Base-by-base conservation (phyloP, 495 filamentous ascomycete genomes). In the Staphylotrichum longicolle region DNA sequence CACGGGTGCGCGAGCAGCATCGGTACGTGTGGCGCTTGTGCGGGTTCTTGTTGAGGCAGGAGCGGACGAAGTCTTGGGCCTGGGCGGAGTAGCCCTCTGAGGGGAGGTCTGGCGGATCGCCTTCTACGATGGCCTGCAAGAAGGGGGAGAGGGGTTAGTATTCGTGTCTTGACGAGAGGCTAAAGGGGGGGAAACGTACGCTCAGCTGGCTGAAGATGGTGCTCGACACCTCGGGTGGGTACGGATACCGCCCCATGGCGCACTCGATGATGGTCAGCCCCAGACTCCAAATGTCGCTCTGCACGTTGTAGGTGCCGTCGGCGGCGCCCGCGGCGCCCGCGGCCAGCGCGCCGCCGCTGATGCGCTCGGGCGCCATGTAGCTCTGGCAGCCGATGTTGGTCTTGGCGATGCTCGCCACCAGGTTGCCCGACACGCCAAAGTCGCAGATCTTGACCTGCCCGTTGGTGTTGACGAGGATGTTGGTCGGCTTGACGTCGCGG, bases 301-400 rank as follows among this genome's bases (percentile, higher is more conserved):
- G 95, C 27, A 97, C 94, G 72, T 91, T 96, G 73, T 99, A 99
- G 2, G 93, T 97, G 35, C 94, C 93, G 51, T 84, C 84, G 33
- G 83, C 85, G 41, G 80, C 80, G 53, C 84, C 54, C 2, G 54
- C 40, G 30, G 41, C 83, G 4, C 90, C 85, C 27, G 88, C 82
- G 9, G 88, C 84, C 67, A 91, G 86, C 63, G 91, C 83, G 32
- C 91, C 89, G 32, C 90, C 90, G 35, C 90, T 88, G 61, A 99
- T 99, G 55, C 94, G 83, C 72, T 99, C 94, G 4, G 94, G 94
- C 0, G 94, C 94, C 94, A 99, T 99, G 77, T 99, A 99, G 74
- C 92, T 96, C 72, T 99, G 94, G 69, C 94, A 99, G 27, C 94
- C 94, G 64, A 99, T 99, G 71, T 99, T 99, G 30, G 94, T 99